phyloP scores from a whole-genome alignment of 805 yeast genomes.

The Lachancea nothofagi region DNA sequence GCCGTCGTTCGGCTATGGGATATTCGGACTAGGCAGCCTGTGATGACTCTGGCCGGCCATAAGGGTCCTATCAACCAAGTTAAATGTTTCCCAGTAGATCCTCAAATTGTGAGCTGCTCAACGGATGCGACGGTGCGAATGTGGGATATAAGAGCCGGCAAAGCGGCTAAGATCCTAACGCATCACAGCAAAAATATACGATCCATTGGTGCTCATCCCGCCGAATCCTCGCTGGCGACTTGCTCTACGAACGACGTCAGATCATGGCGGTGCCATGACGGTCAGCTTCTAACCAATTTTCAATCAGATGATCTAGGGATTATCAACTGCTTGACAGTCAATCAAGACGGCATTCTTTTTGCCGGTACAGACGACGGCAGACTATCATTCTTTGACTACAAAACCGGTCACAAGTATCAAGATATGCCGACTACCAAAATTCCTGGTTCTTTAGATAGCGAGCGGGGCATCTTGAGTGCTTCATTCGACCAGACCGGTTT shows the following conservation, averaged over 20 bases:
- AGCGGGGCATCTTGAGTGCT: slow-evolving; percentile 62
- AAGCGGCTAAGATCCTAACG: slow-evolving; percentile 63
- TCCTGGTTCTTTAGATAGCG: slow-evolving; percentile 68
- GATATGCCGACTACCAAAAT: slow-evolving; percentile 45
- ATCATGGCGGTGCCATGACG: slow-evolving; percentile 80
- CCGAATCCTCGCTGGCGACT: slow-evolving; percentile 67
- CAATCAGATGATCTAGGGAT: slow-evolving; percentile 38
- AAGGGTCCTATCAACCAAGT: slow-evolving; percentile 68
- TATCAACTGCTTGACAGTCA: slow-evolving; percentile 63
- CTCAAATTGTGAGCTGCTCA: slow-evolving; percentile 79
- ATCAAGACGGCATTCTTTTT: slow-evolving; percentile 57
- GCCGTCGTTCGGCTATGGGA: slow-evolving; percentile 90
- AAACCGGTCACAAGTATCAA: slow-evolving; percentile 60
- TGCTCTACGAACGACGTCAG: slow-evolving; percentile 77
- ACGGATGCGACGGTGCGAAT: slow-evolving; percentile 78
- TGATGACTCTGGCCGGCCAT: slow-evolving; percentile 79
- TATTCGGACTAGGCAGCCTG: slow-evolving; percentile 68
- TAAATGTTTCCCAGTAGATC: slow-evolving; percentile 63
- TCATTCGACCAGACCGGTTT: slow-evolving; percentile 75
- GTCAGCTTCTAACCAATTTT: slow-evolving; percentile 59
- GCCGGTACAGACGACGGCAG: slow-evolving; percentile 84
- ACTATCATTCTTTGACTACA: slow-evolving; percentile 74
- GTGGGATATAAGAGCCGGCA: slow-evolving; percentile 85
- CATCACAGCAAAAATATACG: slow-evolving; percentile 83
- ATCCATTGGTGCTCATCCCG: slow-evolving; percentile 61